These are phyloP conservation scores for Scalesia atractyloides DNA, from an alignment of 129 eudicot species.

Conservation along the genomic window DNA sequence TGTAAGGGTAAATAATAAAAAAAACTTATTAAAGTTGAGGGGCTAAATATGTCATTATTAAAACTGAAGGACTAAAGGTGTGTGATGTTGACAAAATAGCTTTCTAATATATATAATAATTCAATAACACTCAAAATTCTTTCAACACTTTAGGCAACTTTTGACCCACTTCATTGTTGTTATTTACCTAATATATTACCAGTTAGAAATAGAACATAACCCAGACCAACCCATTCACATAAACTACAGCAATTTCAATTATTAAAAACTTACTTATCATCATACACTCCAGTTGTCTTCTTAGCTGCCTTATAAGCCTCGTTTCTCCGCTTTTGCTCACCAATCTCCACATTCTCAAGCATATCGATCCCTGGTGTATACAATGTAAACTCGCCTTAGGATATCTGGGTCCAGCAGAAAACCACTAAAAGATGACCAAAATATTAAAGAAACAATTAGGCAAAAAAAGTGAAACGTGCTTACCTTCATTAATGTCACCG, in stretches of 20 bases:
- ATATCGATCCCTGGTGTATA: conserved; percentile 85
- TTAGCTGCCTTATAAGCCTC: conserved; percentile 95
- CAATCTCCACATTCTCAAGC: conserved; percentile 99
- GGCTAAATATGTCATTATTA: too few species aligned
- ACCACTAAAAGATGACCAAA: conserved; percentile 41
- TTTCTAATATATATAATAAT: too few species aligned
- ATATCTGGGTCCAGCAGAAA: conserved; percentile 64
- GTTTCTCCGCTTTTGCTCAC: conserved; percentile 89
- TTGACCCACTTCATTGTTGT: background rate
- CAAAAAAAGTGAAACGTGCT: background rate
- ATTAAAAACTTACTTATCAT: conserved; percentile 70
- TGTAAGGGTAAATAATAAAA: too few species aligned
- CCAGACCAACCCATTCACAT: background rate
- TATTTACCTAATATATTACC: background rate
- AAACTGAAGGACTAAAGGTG: too few species aligned
- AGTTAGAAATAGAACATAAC: background rate
- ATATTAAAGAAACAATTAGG: background rate
- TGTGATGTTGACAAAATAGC: too few species aligned
- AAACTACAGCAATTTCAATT: conserved; percentile 2
- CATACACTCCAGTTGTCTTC: conserved; percentile 72
- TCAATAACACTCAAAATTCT: background rate
- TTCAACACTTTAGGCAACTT: conserved; percentile 8
- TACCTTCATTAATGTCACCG: conserved; percentile 91
- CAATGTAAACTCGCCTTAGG: conserved; percentile 55
- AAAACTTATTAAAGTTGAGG: too few species aligned